Conservation (phyloP, 2,329 filamentous ascomycete genomes). For the Aureobasidium sp. region DNA sequence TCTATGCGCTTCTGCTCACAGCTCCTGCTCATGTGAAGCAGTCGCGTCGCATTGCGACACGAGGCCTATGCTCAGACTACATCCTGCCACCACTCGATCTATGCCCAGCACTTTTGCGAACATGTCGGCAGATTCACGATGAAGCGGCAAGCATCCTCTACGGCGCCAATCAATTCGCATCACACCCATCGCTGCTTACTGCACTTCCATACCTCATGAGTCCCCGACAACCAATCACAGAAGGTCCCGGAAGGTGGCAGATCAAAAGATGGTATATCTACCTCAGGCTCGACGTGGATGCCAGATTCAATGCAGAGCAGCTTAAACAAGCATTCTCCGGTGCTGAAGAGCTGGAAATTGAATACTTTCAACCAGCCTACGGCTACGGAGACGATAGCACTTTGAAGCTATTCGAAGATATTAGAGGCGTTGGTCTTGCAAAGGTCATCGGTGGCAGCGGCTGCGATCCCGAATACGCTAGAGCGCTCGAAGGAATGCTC, state of each 20-base stretch:
- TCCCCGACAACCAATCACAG: constrained; percentile 19
- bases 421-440: constrained; percentile 40
- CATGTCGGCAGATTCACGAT: constrained; percentile 34
- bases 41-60: constrained; percentile 23
- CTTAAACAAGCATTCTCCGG: constrained; percentile 40
- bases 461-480: constrained; percentile 31
- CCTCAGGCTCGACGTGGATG: constrained; percentile 45
- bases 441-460: constrained; percentile 38
- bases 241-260: constrained; percentile 14
- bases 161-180: constrained; percentile 43
- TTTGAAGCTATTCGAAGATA: constrained; percentile 39
- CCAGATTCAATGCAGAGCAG: constrained; percentile 36
- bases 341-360: constrained; percentile 42
- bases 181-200: constrained; percentile 42
- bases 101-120: constrained; percentile 35
- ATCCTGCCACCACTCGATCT: constrained; percentile 31
- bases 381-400: constrained; percentile 37
- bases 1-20: constrained; percentile 40
- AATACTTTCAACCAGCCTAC: constrained; percentile 43
- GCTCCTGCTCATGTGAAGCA: constrained; percentile 20
- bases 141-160: constrained; percentile 43
- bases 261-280: constrained; percentile 41
- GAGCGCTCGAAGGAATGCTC: constrained; percentile 40
- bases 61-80: constrained; percentile 18
- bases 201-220: constrained; percentile 37